Evolutionary conservation across 2,329 filamentous ascomycete genomes (phyloP), one percentile per base, ranked within the genome.

Genomic region (Fusarium sacchari): DNA sequence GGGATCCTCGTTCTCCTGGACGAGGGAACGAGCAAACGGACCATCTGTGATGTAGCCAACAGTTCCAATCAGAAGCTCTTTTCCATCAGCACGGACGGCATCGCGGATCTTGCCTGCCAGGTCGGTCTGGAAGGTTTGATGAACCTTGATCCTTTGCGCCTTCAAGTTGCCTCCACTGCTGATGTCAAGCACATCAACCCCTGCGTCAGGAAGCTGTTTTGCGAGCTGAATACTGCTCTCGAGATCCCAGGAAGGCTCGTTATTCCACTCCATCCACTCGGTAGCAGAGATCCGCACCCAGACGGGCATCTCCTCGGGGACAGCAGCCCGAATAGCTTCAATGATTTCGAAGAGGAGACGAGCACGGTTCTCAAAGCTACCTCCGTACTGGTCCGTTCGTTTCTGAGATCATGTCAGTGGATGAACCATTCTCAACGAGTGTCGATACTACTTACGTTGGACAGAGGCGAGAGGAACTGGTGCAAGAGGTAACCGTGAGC

Each of bases 131-230:
- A 93, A 96, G 3, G 91, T 90, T 64, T 90, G 88, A 49, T 89
- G 87, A 18, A 86, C 77, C 26, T 88, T 82, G 72, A 94, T 89
- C 79, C 90, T 85, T 79, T 93, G 91, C 49, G 82, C 80, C 40
- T 85, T 81, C 79, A 90, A 88, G 79, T 93, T 93, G 43, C 93
- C 95, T 39, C 91, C 94, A 2, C 91, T 91, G 76, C 91, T 94
- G 64, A 97, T 90, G 80, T 98, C 95, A 36, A 97, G 86, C 22
- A 97, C 84, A 80, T 98, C 95, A 47, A 97, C 88, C 36, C 95
- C 95, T 18, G 87, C 85, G 1, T 88, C 88, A 0, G 93, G 92
- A 2, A 98, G 88, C 15, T 92, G 84, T 79, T 80, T 80, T 56
- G 78, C 78, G n/a, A 82, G 75, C 26, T 70, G 74, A 63, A 81